Percentiles rank a stretch among this genome's conserved stretches.
These are phyloP conservation scores for Cercospora canescens DNA, from an alignment of 2,329 filamentous ascomycete genomes.

Conservation along the genomic window DNA sequence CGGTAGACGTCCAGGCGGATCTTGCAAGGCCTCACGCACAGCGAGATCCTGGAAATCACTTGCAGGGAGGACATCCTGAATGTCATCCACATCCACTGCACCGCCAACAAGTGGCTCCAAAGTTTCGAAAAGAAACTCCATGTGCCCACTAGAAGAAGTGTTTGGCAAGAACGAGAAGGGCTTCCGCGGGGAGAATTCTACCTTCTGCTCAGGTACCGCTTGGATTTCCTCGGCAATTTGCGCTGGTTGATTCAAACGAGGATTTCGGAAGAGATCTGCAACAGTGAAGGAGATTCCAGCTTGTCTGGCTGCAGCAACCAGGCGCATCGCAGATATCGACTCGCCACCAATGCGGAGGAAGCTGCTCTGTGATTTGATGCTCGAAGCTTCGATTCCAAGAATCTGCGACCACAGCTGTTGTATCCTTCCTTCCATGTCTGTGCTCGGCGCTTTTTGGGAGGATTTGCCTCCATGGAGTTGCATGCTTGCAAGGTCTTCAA, in stretches of 20 bases:
- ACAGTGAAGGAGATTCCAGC: constrained; percentile 43
- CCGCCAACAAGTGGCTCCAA: constrained; percentile 7
- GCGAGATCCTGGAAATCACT: constrained; percentile 30
- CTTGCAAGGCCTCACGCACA: constrained; percentile 11
- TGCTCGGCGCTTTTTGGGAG: constrained; percentile 46
- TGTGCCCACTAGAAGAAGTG: neutral
- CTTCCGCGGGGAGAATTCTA: neutral
- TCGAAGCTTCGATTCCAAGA: constrained; percentile 45
- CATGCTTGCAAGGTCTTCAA: constrained; percentile 42
- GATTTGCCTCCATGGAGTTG: constrained; percentile 23
- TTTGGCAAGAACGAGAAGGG: constrained; percentile 9
- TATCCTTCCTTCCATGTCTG: constrained; percentile 56
- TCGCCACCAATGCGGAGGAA: constrained; percentile 51
- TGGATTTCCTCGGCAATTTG: neutral
- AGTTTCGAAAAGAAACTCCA: constrained; percentile 3
- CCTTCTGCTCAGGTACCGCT: neutral
- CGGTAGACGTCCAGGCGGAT: constrained; percentile 19
- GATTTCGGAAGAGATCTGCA: constrained; percentile 44
- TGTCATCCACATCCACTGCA: constrained; percentile 7
- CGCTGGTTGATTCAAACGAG: constrained; percentile 25
- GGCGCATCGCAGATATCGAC: constrained; percentile 48
- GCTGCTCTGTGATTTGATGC: constrained; percentile 58
- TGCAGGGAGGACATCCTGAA: constrained; percentile 22
- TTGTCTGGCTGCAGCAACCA: constrained; percentile 42
- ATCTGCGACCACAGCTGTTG: constrained; percentile 52